Evolutionary conservation across 78 protist species (phyloP).

Genomic region (Diacronema lutheri): DNA sequence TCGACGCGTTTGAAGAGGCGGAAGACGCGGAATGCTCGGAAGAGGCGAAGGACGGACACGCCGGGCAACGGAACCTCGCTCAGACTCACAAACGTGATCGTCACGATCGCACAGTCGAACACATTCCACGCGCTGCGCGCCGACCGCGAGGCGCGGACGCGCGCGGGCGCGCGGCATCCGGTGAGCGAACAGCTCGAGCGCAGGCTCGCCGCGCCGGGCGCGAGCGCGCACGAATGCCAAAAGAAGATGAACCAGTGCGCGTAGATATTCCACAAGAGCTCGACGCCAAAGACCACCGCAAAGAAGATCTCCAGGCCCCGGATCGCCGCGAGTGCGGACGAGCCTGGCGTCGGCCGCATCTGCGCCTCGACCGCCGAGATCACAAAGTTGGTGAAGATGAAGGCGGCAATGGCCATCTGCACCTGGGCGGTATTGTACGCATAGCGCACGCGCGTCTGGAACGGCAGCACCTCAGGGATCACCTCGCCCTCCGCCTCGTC

Average conservation of each 20-base stretch:
- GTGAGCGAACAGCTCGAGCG: too few relatives aligned
- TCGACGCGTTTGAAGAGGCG: not conserved
- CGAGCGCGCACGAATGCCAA: not conserved
- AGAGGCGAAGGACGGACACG: not conserved
- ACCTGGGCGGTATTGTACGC: not conserved
- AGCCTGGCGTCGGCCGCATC: not conserved
- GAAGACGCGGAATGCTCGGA: not conserved
- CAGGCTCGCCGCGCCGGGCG: too few relatives aligned
- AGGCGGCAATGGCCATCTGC: not conserved
- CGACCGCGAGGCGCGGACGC: too few relatives aligned
- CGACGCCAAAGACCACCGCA: not conserved
- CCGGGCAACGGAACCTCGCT: not conserved
- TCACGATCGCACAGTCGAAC: not conserved
- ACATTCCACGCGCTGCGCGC: not conserved
- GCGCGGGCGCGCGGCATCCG: too few relatives aligned
- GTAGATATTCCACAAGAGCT: not conserved
- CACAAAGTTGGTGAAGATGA: not conserved
- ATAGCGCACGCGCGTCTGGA: too few relatives aligned
- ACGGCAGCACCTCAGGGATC: too few relatives aligned
- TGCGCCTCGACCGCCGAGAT: not conserved
- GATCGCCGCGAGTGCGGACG: too few relatives aligned
- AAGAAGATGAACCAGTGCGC: not conserved
- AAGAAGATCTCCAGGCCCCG: not conserved
- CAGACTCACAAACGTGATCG: not conserved
- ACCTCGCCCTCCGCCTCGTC: too few relatives aligned